phyloP scores from a whole-genome alignment of 192 early-diverging fungal species.

The Neocallimastix lanati region DNA sequence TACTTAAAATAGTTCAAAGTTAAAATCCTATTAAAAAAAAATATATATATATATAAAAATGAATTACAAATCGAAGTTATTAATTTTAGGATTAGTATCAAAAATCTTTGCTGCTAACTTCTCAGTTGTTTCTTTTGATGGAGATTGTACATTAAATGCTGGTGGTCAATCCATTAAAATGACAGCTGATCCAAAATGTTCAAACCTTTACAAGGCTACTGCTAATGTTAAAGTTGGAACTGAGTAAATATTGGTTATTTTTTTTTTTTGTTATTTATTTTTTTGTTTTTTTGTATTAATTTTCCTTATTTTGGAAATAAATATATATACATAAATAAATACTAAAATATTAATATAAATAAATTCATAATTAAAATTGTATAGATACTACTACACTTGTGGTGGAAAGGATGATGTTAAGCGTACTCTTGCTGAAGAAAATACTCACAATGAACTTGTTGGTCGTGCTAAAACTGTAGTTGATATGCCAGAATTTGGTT shows the following conservation, averaged over 20 bases:
- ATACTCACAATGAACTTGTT: background rate
- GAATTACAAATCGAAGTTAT: background rate
- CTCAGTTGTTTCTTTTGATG: background rate
- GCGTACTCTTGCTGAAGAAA: background rate
- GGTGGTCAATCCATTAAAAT: background rate
- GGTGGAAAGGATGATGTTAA: background rate
- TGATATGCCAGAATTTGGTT: background rate
- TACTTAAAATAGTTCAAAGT: too few relatives aligned
- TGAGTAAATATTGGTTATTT: background rate
- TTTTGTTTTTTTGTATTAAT: too few relatives aligned
- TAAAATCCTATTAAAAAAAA: too few relatives aligned
- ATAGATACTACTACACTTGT: background rate
- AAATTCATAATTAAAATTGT: too few relatives aligned
- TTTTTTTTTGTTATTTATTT: too few relatives aligned
- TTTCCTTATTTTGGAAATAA: too few relatives aligned
- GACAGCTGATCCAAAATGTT: background rate
- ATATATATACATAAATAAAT: too few relatives aligned
- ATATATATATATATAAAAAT: too few relatives aligned
- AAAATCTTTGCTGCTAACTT: background rate
- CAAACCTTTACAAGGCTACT: background rate
- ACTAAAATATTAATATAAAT: too few relatives aligned
- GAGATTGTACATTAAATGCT: background rate
- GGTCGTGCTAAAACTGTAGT: background rate
- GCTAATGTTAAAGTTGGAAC: background rate
- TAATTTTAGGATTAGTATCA: background rate